Percentiles rank a stretch among this genome's conserved stretches.
Conservation (phyloP, 345 rosid genomes). For the Aethionema arabicum region DNA sequence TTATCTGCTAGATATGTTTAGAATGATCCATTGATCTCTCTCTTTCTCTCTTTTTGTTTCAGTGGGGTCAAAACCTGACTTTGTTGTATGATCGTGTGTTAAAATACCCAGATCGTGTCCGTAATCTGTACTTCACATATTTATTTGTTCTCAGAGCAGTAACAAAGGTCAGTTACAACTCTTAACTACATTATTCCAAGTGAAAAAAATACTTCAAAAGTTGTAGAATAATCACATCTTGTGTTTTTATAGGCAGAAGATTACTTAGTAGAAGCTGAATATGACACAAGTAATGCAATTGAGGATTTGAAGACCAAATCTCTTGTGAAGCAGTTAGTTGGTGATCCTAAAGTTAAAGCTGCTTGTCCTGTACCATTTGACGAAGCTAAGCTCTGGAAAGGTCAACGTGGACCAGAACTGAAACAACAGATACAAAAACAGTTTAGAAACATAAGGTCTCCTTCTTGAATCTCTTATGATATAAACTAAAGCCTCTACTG, state of each 20-base stretch:
- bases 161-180: slow-evolving; percentile 59
- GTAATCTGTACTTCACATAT: slow-evolving; percentile 83
- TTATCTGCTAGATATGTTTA: not conserved
- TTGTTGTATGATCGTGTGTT: slow-evolving; percentile 83
- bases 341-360: no score
- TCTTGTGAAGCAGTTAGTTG: slow-evolving; percentile 74
- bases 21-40: not conserved
- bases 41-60: slow-evolving; percentile 34
- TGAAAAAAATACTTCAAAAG: slow-evolving; percentile 1
- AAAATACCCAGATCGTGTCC: slow-evolving; percentile 80
- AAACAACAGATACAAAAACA: no score
- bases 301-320: slow-evolving; percentile 88
- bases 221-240: slow-evolving; percentile 4
- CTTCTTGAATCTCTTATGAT: no score
- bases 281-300: slow-evolving; percentile 68
- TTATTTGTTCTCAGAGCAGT: slow-evolving; percentile 93
- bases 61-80: slow-evolving; percentile 94
- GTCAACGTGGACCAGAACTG: no score
- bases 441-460: no score
- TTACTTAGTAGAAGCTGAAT: slow-evolving; percentile 87
- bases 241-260: slow-evolving; percentile 56
- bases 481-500: no score
- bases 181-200: slow-evolving; percentile 3
- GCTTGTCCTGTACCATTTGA: no score
- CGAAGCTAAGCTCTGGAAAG: no score